phyloP scores from a whole-genome alignment of 73 alveolate species.

The Paramecium caudatum region DNA sequence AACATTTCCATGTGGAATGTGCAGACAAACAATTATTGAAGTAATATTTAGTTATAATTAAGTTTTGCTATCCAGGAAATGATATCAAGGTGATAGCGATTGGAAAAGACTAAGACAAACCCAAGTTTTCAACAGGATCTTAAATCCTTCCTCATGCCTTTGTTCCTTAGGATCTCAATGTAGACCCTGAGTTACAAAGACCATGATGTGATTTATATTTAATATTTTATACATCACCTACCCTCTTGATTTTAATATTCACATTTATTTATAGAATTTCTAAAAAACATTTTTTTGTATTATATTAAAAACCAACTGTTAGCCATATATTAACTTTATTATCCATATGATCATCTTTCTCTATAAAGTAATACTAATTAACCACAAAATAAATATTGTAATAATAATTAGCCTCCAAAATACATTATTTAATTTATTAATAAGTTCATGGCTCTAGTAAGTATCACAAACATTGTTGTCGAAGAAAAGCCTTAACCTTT shows the following conservation, averaged over 20 bases:
- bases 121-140: background rate
- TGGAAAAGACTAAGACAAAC: background rate
- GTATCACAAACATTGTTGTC: conserved; percentile 92
- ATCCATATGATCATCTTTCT: no score
- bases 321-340: no score
- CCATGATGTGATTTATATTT: no score
- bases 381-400: no score
- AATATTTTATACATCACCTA: no score
- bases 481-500: conserved; percentile 90
- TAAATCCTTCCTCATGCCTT: background rate
- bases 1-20: conserved; percentile 11
- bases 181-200: background rate
- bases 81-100: background rate
- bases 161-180: conserved; percentile 9
- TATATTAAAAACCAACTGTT: no score
- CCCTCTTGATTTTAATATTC: no score
- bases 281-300: no score
- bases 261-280: no score
- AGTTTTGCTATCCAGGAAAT: conserved; percentile 7
- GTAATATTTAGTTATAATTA: background rate
- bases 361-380: no score
- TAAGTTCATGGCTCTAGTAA: conserved; percentile 90
- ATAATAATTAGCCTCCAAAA: conserved; percentile 53
- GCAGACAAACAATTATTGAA: conserved; percentile 15
- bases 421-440: conserved; percentile 24